phyloP scores from a whole-genome alignment of 345 rosid species.

The Murraya paniculata region DNA sequence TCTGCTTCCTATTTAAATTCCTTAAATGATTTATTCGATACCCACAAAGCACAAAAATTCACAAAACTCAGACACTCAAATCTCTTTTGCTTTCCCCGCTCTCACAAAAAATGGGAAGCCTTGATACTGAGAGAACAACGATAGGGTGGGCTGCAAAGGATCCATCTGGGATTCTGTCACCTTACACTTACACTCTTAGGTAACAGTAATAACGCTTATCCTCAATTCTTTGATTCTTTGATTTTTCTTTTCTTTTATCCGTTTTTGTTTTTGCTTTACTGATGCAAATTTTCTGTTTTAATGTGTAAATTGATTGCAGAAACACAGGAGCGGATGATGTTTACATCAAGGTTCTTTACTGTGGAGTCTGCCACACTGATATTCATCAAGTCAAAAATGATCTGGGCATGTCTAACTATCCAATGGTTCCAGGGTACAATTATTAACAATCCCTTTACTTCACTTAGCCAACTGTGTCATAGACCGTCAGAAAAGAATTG shows the following conservation, averaged over 20 bases:
- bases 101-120: slow-evolving; percentile 36
- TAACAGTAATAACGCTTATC: not conserved
- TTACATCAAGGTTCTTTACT: slow-evolving; percentile 46
- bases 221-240: not conserved
- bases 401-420: slow-evolving; percentile 60
- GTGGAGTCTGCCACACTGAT: slow-evolving; percentile 81
- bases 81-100: not conserved
- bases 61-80: not conserved
- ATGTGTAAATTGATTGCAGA: slow-evolving; percentile 30
- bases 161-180: slow-evolving; percentile 65
- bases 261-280: not conserved
- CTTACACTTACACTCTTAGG: slow-evolving; percentile 67
- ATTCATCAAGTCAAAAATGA: slow-evolving; percentile 66
- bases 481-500: not conserved
- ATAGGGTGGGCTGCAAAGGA: slow-evolving; percentile 83
- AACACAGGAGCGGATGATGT: slow-evolving; percentile 78
- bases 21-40: not conserved
- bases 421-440: slow-evolving; percentile 76
- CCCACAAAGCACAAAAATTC: too few species aligned
- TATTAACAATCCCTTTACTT: not conserved
- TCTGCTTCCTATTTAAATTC: not conserved
- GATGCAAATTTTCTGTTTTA: not conserved
- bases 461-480: too few species aligned
- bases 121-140: slow-evolving; percentile 42
- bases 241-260: not conserved